Base-by-base conservation (phyloP, 805 yeast genomes). In the Myxozyma mucilagina region DNA sequence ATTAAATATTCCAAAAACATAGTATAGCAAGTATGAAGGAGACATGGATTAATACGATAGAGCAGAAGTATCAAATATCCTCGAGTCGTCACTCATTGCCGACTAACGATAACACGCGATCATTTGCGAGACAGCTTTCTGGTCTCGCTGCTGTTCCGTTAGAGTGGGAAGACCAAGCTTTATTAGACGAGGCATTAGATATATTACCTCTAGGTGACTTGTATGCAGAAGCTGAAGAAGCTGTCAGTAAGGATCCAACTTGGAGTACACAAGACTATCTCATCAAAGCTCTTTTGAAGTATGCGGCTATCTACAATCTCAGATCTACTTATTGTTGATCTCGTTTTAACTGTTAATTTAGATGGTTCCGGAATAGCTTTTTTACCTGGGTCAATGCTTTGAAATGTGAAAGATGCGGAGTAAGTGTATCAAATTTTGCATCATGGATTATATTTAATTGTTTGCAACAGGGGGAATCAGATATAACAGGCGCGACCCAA, bases 351-450 rank as follows among this genome's bases (percentile, higher is more conserved):
- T 44, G n/a, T 45, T 16, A 13, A 31, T 14, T 32, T 34, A 61
- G 78, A 50, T 87, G 90, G 86, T 93, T 87, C 76, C 90, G 90
- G 67, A 77, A 84, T 43, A 86, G 83, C 44, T 91, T 89, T 75
- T 93, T 93, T 75, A 77, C 74, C 32, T 93, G 98, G 98, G 85
- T 89, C 8, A 87, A 87, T 68, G 79, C 80, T 41, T 90, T 94
- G 0, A 71, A 76, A 10, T 89, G 97, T 67, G 70, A 75, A 0
- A 53, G 54, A 0, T 88, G 96, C 71, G 79, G 77, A n/a, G 68
- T 60, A 45, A 45, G 65, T 18, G 13, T 36, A 36, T 36, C n/a
- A 47, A 11, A 18, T 24, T 13, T 38, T 38, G 8, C 20, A 18
- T n/a, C 2, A 14, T 16, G n/a, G 16, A 10, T 52, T 4, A 32